Evolutionary conservation across 768 basidiomycete genomes (phyloP), one percentile per base, ranked within the genome.

Genomic region (Phaeotremella fagi): DNA sequence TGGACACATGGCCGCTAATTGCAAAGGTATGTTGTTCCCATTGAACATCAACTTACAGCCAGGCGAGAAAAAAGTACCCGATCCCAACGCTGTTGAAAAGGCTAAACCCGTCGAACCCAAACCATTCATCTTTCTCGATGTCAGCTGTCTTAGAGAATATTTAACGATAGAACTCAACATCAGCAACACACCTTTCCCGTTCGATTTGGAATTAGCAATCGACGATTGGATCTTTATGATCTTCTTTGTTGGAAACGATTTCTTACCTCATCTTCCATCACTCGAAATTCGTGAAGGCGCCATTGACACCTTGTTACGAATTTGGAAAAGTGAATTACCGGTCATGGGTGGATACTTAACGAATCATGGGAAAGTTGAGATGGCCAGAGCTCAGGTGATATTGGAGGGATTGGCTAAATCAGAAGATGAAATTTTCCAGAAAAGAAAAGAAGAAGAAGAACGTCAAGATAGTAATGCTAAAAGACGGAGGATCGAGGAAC

Each of bases 171-270:
- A 98, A 74, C 85, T 99, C 61, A 84, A 89, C 76, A 80, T 94
- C 27, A 78, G 85, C n/a, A 77, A 82, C 55, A 75, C 81, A 16
- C 78, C 84, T 1, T 91, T 95, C 78, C 83, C 85, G 27, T 97
- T 94, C 81, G 83, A 87, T 67, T 80, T 97, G 75, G 95, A 99
- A 76, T 85, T 86, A 75, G 91, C 95, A 31, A 88, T 99, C 76
- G 95, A 99, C 81, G 95, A 99, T 75, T 99, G 95, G 95, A 90
- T 99, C 64, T 84, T 99, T 70, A 83, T 99, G 69, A 98, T 98
- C 64, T 99, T 99, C 84, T 97, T 99, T 77, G 95, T 99, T 74
- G 95, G 95, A 64, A 99, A 99, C 79, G 90, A 97, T 79, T 92
- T 99, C 82, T 81, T 99, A 66, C 95, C 95, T 20, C 95, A 99